These are phyloP conservation scores for Colletotrichum lupini DNA, from an alignment of 2,329 filamentous ascomycete species.

Conservation along the genomic window DNA sequence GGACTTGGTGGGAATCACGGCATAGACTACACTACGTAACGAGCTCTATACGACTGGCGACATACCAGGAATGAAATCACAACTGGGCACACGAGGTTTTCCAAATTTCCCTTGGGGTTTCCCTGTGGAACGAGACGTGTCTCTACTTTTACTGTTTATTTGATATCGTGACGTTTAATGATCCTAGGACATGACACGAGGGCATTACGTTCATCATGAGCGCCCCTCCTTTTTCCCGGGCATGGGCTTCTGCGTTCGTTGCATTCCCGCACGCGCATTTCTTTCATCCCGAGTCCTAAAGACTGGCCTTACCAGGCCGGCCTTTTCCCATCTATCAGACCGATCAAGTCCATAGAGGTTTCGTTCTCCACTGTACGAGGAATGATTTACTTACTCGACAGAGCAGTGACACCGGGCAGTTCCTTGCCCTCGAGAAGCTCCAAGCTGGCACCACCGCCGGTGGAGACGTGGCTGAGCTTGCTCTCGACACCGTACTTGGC, in stretches of 20 bases:
- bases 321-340: constrained; percentile 47
- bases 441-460: constrained; percentile 92
- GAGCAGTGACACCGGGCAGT: constrained; percentile 89
- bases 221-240: background rate
- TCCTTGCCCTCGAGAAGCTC: constrained; percentile 99
- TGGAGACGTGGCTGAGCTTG: constrained; percentile 98
- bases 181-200: constrained; percentile 27
- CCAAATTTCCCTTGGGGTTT: background rate
- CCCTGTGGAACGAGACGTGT: background rate
- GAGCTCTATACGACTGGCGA: constrained; percentile 25
- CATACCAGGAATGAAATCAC: constrained; percentile 28
- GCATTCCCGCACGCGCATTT: background rate
- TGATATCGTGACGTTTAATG: constrained; percentile 24
- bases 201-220: constrained; percentile 35
- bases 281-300: constrained; percentile 41
- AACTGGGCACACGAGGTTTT: background rate
- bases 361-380: constrained; percentile 14
- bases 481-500: constrained; percentile 97
- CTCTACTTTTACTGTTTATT: constrained; percentile 14
- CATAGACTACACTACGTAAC: constrained; percentile 23
- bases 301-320: constrained; percentile 47
- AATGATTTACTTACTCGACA: constrained; percentile 77
- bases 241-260: constrained; percentile 12
- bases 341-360: constrained; percentile 36
- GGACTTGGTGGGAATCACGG: constrained; percentile 7